Evolutionary conservation across 768 basidiomycete species (phyloP), one percentile per base, ranked within the genome.

Genomic region (Suillus occidentalis): DNA sequence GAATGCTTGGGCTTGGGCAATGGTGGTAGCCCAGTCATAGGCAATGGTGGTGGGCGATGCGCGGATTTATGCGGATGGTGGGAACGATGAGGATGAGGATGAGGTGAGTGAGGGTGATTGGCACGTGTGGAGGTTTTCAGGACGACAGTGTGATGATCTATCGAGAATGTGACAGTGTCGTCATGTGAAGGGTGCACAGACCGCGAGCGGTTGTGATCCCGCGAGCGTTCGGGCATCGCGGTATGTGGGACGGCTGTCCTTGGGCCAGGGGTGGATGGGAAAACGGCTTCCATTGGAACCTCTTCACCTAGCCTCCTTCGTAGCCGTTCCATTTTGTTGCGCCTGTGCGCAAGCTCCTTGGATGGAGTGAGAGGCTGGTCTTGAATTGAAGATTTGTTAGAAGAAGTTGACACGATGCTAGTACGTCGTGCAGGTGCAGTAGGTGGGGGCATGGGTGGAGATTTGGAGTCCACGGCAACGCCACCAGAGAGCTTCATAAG

Each of bases 301-400:
- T 82, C 85, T 22, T 88, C 81, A 0, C 90, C 90, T 3, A 91
- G 81, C 68, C 77, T 87, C 70, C 82, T 84, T 60, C 85, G 80
- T 59, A 91, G 77, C 39, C 85, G 80, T 58, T 88, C 87, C 81
- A 91, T 85, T 74, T 89, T 91, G 68, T 79, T 76, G 56, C 84
- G 81, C 28, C 86, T 81, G 18, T 80, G 57, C 52, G 74, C 71
- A 22, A 74, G 77, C 4, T 80, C 69, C 25, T 9, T 40, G 8
- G 84, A 81, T 2, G 82, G 78, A 45, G 82, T 1, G 13, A 25
- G 57, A 28, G 4, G 57, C 1, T 40, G 57, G 72, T 70, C 6
- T 80, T 78, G 37, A 40, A 36, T 50, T 31, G 68, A 65, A 9
- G 69, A 65, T 36, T 79, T 72, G 53, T 56, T 65, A 34, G 69